Base-by-base conservation (phyloP, 495 filamentous ascomycete genomes). In the Hypomontagnella submonticulosa region DNA sequence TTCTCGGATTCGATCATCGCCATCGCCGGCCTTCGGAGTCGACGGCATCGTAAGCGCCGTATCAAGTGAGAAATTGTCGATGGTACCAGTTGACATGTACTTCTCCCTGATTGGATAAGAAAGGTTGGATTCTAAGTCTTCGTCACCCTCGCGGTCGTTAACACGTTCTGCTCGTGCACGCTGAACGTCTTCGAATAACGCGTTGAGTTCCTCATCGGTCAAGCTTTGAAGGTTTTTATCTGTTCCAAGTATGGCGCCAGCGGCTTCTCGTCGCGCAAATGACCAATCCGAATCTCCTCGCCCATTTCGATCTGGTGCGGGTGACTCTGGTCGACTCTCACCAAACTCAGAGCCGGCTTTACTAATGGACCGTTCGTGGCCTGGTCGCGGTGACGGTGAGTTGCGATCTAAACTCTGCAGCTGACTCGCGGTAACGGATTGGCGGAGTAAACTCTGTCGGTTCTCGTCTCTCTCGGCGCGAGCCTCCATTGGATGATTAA, bases 401-500 rank as follows among this genome's bases (percentile, higher is more conserved):
- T 63, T 66, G 40, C 72, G 72, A 15, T 80, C 80, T 5, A 79
- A 57, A 15, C 71, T 71, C 40, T 87, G 88, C 32, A 96, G 79
- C 75, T 94, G 91, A 73, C 83, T 93, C 41, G 88, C 89, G 4
- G 91, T 92, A 36, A 97, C 83, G 9, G 93, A 93, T 70, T 99
- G 94, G 49, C 94, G 87, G 53, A 99, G 79, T 7, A 94, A 78
- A 69, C 92, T 97, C 67, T 92, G 87, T 19, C 72, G 66, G 16
- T 73, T 72, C 67, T 97, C 92, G 11, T 93, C 93, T 52, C 96
- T 81, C 76, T 99, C 95, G 5, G 92, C 93, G 11, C 92, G 87
- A 34, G 96, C 95, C 78, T 99, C 95, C 80, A 96, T 88, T 0
- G 95, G 95, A 73, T 99, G 92, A 67, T 99, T 99, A 80, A 99